These are phyloP conservation scores for Irpex lacteus DNA, from an alignment of 1,284 basidiomycete species.

Conservation along the genomic window DNA sequence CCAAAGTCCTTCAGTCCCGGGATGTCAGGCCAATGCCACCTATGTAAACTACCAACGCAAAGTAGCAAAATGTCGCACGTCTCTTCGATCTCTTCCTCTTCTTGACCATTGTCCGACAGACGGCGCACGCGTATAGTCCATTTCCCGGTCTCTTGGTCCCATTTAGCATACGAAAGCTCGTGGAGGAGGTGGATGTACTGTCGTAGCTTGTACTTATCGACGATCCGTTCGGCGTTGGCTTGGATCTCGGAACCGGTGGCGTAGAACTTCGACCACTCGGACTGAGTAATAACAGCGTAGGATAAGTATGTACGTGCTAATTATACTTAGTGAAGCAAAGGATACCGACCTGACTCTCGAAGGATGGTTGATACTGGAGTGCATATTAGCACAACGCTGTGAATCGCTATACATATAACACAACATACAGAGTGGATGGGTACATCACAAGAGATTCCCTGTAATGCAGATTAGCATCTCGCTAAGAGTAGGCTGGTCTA, in stretches of 20 bases:
- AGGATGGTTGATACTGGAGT: slow-evolving; percentile 51
- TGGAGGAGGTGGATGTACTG: slow-evolving; percentile 51
- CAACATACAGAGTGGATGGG: slow-evolving; percentile 16
- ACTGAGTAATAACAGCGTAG: slow-evolving; percentile 25
- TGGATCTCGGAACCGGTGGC: slow-evolving; percentile 53
- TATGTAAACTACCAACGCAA: slow-evolving; percentile 10
- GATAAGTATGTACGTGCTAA: not conserved
- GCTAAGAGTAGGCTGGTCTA: not conserved
- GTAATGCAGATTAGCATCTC: slow-evolving; percentile 16
- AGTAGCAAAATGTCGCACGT: slow-evolving; percentile 15
- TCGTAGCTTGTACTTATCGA: slow-evolving; percentile 51
- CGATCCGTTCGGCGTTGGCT: slow-evolving; percentile 45
- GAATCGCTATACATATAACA: no score
- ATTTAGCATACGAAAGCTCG: slow-evolving; percentile 45
- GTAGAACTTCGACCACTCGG: slow-evolving; percentile 56
- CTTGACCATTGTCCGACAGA: not conserved
- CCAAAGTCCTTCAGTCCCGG: slow-evolving; percentile 15
- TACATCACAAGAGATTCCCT: slow-evolving; percentile 48
- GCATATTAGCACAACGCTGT: not conserved
- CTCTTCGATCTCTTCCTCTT: slow-evolving; percentile 18
- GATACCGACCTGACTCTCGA: slow-evolving; percentile 42
- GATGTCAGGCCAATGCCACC: slow-evolving; percentile 19
- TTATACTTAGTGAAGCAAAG: not conserved
- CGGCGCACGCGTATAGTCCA: slow-evolving; percentile 47
- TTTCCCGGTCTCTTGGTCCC: slow-evolving; percentile 44